Evolutionary conservation across 371 early-diverging fungal species (phyloP).

Genomic region (Rhizomucor miehei): DNA sequence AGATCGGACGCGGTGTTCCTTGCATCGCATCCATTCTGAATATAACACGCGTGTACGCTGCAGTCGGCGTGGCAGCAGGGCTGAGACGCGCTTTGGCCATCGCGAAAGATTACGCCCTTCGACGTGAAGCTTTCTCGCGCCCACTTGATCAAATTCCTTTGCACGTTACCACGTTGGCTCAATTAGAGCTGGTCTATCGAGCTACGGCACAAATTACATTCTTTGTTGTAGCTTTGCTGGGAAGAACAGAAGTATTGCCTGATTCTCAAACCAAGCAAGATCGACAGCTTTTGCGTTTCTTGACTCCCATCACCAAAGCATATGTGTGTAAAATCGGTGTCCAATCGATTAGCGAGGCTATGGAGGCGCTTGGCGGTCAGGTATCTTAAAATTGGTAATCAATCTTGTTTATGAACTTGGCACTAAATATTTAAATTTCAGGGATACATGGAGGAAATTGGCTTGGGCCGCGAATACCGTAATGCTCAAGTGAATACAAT

Average conservation of each 20-base stretch:
- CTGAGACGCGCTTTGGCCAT: conserved; percentile 50
- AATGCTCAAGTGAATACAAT: conserved; percentile 69
- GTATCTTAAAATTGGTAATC: conserved; percentile 9
- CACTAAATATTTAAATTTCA: not conserved
- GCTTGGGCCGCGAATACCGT: conserved; percentile 56
- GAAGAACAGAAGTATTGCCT: conserved; percentile 39
- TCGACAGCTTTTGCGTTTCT: conserved; percentile 49
- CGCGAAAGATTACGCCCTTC: conserved; percentile 60
- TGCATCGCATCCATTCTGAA: conserved; percentile 63
- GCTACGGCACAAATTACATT: conserved; percentile 55
- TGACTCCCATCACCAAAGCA: conserved; percentile 66
- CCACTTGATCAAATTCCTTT: conserved; percentile 51
- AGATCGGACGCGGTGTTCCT: conserved; percentile 54
- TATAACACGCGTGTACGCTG: conserved; percentile 64
- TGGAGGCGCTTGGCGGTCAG: conserved; percentile 71
- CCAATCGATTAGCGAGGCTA: conserved; percentile 48
- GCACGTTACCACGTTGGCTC: conserved; percentile 56
- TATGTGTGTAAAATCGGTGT: conserved; percentile 53
- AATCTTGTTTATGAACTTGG: not conserved
- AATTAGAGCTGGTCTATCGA: conserved; percentile 50
- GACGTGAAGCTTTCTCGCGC: conserved; percentile 45
- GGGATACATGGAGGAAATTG: conserved; percentile 72
- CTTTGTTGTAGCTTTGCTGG: conserved; percentile 54
- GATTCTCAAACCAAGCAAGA: conserved; percentile 22
- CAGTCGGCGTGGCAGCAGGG: conserved; percentile 42